phyloP scores from a whole-genome alignment of 495 filamentous ascomycete genomes.

The Aspergillus taichungensis region DNA sequence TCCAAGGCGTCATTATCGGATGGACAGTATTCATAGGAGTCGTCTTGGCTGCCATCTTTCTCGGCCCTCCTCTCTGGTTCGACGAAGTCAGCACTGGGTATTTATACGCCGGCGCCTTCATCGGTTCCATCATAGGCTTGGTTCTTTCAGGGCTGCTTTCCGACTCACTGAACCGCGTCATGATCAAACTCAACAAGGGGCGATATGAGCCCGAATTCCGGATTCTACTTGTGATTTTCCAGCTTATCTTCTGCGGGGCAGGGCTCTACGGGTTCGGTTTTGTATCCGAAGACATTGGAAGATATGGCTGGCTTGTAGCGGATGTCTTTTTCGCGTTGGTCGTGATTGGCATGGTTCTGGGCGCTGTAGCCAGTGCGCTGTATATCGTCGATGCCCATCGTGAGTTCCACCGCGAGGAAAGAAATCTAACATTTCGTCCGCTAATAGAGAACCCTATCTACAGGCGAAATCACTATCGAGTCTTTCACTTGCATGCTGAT shows the following conservation, averaged over 20 bases:
- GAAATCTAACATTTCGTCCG: no score
- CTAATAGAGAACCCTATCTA: conserved; percentile 2
- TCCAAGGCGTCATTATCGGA: conserved; percentile 83
- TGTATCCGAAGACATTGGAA: conserved; percentile 46
- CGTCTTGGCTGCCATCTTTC: conserved; percentile 72
- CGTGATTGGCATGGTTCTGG: conserved; percentile 83
- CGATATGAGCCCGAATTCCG: conserved; percentile 90
- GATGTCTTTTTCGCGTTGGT: conserved; percentile 70
- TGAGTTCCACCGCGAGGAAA: conserved; percentile 31
- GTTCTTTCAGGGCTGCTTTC: conserved; percentile 61
- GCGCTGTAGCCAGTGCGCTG: conserved; percentile 75
- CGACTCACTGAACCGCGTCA: conserved; percentile 59
- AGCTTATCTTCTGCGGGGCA: conserved; percentile 66
- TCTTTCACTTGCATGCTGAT: conserved; percentile 84
- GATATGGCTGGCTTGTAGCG: conserved; percentile 63
- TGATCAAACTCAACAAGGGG: conserved; percentile 69
- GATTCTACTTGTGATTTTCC: conserved; percentile 70
- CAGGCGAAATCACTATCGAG: conserved; percentile 78
- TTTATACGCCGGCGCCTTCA: conserved; percentile 77
- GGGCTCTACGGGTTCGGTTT: conserved; percentile 80
- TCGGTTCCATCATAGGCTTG: conserved; percentile 75
- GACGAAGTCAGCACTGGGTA: conserved; percentile 77
- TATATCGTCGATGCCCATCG: conserved; percentile 94
- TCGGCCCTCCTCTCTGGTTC: conserved; percentile 73
- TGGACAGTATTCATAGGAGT: conserved; percentile 95